These are phyloP conservation scores for Tuber aestivum DNA, from an alignment of 495 filamentous ascomycete genomes.

Conservation along the genomic window DNA sequence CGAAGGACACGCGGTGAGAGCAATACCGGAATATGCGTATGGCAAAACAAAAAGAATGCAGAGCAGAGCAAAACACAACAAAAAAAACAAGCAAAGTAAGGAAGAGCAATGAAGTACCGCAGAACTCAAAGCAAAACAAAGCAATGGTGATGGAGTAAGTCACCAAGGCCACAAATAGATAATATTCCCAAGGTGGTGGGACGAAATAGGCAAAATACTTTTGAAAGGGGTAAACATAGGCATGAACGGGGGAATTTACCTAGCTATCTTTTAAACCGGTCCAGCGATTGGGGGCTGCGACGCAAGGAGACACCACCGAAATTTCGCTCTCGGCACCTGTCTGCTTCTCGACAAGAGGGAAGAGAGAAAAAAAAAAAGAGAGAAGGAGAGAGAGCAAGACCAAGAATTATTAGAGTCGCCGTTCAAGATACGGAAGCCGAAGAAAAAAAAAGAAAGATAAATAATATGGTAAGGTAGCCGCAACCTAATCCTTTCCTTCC, in stretches of 20 bases:
- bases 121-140: slow-evolving; percentile 2
- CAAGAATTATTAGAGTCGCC: not conserved
- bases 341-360: not conserved
- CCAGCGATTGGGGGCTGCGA: slow-evolving; percentile 33
- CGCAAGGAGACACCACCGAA: slow-evolving; percentile 34
- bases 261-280: slow-evolving; percentile 26
- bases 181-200: not conserved
- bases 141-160: not conserved
- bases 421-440: not conserved
- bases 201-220: not conserved
- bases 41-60: slow-evolving; percentile 26
- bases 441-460: not conserved
- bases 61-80: slow-evolving; percentile 7
- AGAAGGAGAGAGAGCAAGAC: not conserved
- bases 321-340: slow-evolving; percentile 5
- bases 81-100: not conserved
- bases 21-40: slow-evolving; percentile 12
- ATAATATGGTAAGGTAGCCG: not conserved
- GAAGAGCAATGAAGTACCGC: slow-evolving; percentile 2
- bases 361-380: not conserved
- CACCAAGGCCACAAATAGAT: slow-evolving; percentile 3
- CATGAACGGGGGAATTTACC: not conserved
- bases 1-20: slow-evolving; percentile 10
- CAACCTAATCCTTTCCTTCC: not conserved
- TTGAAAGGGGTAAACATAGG: not conserved